These are phyloP conservation scores for Zygoascus biomembranicola DNA, from an alignment of 805 yeast genomes.

Conservation along the genomic window DNA sequence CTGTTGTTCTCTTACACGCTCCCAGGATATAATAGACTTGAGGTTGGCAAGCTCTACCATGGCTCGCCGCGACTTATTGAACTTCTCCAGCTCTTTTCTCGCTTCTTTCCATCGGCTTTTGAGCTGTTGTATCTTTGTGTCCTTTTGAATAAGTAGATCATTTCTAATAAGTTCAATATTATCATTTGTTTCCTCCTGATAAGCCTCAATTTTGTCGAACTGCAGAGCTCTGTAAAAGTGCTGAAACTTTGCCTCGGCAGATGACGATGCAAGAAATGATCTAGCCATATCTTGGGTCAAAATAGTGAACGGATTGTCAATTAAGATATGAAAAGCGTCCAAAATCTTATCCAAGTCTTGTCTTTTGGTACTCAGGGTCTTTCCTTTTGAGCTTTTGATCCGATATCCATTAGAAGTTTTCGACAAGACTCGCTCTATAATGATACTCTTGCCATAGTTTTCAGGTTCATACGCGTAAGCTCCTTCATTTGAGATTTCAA, in stretches of 20 bases:
- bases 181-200: slow-evolving; percentile 33
- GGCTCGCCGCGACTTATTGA: not conserved
- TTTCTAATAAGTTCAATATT: slow-evolving; percentile 35
- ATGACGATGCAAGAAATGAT: slow-evolving; percentile 71
- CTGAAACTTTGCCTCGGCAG: slow-evolving; percentile 62
- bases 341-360: slow-evolving; percentile 60
- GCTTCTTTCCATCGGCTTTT: not conserved
- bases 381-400: slow-evolving; percentile 45
- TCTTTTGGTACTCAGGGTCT: slow-evolving; percentile 50
- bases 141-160: slow-evolving; percentile 32
- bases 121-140: slow-evolving; percentile 15
- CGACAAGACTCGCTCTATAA: slow-evolving; percentile 48
- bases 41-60: not conserved
- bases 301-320: slow-evolving; percentile 87
- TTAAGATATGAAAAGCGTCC: slow-evolving; percentile 63
- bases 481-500: slow-evolving; percentile 38
- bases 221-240: slow-evolving; percentile 77
- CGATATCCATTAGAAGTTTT: slow-evolving; percentile 42
- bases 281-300: slow-evolving; percentile 92
- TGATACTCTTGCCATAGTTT: slow-evolving; percentile 59
- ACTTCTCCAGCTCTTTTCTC: not conserved
- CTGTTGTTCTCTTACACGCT: slow-evolving; percentile 1
- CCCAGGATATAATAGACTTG: not conserved
- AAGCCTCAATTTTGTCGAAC: slow-evolving; percentile 47
- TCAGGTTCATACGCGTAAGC: slow-evolving; percentile 58